These are phyloP conservation scores for Closterium sp. DNA, from an alignment of 139 green algal species.

Conservation along the genomic window DNA sequence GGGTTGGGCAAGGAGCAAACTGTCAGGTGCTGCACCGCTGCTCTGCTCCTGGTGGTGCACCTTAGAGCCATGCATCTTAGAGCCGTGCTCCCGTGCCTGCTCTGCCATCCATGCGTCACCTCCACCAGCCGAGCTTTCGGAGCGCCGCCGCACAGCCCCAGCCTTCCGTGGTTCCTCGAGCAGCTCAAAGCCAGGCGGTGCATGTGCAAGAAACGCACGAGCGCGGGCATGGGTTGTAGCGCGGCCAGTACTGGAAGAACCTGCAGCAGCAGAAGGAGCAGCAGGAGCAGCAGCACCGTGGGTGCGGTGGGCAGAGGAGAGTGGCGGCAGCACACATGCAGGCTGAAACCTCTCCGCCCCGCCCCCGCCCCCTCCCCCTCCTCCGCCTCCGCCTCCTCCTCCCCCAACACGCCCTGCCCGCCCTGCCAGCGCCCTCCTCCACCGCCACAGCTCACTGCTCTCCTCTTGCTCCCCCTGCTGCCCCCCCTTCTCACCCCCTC, in stretches of 20 bases:
- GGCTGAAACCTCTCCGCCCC: not conserved
- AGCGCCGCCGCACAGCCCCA: not conserved
- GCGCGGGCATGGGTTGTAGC: not conserved
- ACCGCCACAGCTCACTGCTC: not conserved
- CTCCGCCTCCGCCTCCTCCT: too few species aligned
- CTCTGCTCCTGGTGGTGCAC: not conserved
- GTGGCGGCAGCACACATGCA: not conserved
- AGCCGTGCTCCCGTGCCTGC: not conserved
- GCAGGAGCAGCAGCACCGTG: not conserved
- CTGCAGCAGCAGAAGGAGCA: too few species aligned
- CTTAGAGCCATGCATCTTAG: not conserved
- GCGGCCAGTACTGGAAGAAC: too few species aligned
- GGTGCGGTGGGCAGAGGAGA: not conserved
- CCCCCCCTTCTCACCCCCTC: not conserved
- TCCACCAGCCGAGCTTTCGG: not conserved
- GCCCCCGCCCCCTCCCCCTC: not conserved
- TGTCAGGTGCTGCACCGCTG: not conserved
- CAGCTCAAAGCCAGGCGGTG: not conserved
- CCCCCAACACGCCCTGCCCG: too few species aligned
- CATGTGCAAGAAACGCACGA: not conserved
- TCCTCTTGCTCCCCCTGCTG: not conserved
- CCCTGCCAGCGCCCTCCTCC: not conserved
- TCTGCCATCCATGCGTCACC: not conserved
- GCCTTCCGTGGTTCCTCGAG: not conserved
- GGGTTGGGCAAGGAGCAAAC: not conserved